Evolutionary conservation across 768 basidiomycete species (phyloP).

Genomic region (Termitomyces sp.): DNA sequence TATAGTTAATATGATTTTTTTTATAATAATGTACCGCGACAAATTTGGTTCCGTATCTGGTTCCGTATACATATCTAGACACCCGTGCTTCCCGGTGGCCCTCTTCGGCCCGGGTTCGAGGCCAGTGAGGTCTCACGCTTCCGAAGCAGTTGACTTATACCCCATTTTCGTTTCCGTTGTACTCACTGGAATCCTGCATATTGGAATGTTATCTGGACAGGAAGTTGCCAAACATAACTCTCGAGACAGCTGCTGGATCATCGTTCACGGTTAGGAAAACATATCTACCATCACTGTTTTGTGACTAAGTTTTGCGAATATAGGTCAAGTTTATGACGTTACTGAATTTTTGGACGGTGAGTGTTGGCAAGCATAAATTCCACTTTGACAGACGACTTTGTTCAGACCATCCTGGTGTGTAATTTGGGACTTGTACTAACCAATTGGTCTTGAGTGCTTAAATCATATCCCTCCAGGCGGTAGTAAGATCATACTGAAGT

Average conservation of each 20-base stretch:
- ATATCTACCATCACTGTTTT: background rate
- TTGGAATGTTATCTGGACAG: conserved; percentile 35
- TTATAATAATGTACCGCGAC: too few relatives aligned
- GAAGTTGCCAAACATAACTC: conserved; percentile 54
- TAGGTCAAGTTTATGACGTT: conserved; percentile 76
- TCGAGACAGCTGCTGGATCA: conserved; percentile 75
- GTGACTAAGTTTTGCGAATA: background rate
- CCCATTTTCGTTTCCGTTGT: background rate
- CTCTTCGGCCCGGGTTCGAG: background rate
- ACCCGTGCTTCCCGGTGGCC: too few relatives aligned
- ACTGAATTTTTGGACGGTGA: conserved; percentile 73
- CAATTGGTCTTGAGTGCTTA: background rate
- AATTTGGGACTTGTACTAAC: background rate
- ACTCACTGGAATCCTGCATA: background rate
- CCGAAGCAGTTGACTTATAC: background rate
- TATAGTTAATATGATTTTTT: too few relatives aligned
- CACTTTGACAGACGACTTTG: background rate
- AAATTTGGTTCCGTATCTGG: too few relatives aligned
- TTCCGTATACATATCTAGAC: too few relatives aligned
- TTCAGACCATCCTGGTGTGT: conserved; percentile 62
- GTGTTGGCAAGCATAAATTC: conserved; percentile 2
- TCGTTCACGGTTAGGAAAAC: conserved; percentile 65
- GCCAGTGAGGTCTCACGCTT: too few relatives aligned
- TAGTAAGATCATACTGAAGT: conserved; percentile 80
- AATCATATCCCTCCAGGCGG: conserved; percentile 48